Base-by-base conservation (phyloP, 2,329 filamentous ascomycete genomes). In the Septoria linicola region DNA sequence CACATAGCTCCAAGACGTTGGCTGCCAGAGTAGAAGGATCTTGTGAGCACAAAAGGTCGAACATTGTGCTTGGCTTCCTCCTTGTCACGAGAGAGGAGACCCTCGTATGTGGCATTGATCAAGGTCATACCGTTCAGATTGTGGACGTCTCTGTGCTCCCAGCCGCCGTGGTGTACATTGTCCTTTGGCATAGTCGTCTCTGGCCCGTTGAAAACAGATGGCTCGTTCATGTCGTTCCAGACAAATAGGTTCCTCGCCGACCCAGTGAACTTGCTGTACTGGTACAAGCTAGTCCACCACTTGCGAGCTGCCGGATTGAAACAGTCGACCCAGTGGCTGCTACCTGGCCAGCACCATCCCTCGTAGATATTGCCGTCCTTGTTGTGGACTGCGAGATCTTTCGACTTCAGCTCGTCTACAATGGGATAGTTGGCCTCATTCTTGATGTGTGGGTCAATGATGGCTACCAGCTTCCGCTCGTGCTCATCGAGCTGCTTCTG, bases 181-280 rank as follows among this genome's bases (percentile, higher is more conserved):
- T 99, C 93, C 73, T 96, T 96, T 55, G 93, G 93, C 91, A 97
- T 97, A 4, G 92, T 97, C 2, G 90, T 95, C 71, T 99, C 93
- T 0, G 93, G 93, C 0, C 93, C 93, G 68, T 97, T 97, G 77
- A 99, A 99, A 1, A 99, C 93, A 0, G 93, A 97, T 0, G 93
- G 93, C 74, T 99, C 93, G 68, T 96, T 97, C 93, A 99, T 99
- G 70, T 99, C 93, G 70, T 99, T 99, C 93, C 93, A 99, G 63
- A 99, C 83, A 71, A 89, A 96, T 0, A 89, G 85, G 70, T 97
- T 99, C 58, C 85, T 78, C 62, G 85, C 80, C 1, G 89, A 89
- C 41, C 90, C 91, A 70, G 89, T 88, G 79, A 96, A 99, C 34
- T 75, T 80, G 67, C 89, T 84, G 60, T 95, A 97, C 64, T 87